Evolutionary conservation across 805 yeast species (phyloP).

Genomic region (Candida suzukii): DNA sequence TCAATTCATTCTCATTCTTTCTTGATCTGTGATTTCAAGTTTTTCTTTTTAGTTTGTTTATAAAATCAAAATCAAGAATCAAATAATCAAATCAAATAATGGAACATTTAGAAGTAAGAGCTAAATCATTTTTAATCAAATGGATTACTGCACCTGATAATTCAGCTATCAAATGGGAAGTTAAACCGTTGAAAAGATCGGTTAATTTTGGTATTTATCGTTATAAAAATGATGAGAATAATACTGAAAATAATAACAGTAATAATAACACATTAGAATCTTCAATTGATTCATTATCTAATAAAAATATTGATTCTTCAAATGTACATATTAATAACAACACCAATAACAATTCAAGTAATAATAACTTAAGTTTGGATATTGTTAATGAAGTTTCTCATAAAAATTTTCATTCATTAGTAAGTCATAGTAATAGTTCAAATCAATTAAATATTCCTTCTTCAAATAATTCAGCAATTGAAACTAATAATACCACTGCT

Average conservation of each 20-base stretch:
- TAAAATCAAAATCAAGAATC: too few relatives aligned
- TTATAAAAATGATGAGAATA: conserved; percentile 15
- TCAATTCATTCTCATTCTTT: too few relatives aligned
- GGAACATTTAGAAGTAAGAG: conserved; percentile 89
- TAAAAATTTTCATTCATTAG: conserved; percentile 14
- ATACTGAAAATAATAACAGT: not conserved
- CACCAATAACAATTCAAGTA: conserved; percentile 1
- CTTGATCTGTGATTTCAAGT: too few relatives aligned
- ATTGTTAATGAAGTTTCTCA: conserved; percentile 24
- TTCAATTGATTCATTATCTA: too few relatives aligned
- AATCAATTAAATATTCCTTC: not conserved
- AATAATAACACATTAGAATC: not conserved
- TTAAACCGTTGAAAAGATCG: conserved; percentile 69
- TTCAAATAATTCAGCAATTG: not conserved
- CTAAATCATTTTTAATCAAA: conserved; percentile 81
- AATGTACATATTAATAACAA: too few relatives aligned
- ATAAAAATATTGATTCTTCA: not conserved
- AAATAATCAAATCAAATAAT: conserved; percentile 30
- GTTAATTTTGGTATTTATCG: conserved; percentile 32
- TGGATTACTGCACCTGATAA: conserved; percentile 80
- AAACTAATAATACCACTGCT: not conserved
- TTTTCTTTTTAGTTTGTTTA: too few relatives aligned
- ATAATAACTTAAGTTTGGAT: conserved; percentile 17
- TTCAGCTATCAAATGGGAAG: conserved; percentile 66
- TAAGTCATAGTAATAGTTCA: conserved; percentile 2